A percentile compares a stretch with the other conserved stretches of the same genome.
Conservation (phyloP, 139 green algal genomes). For the Pseudopediastrum boryanum region DNA sequence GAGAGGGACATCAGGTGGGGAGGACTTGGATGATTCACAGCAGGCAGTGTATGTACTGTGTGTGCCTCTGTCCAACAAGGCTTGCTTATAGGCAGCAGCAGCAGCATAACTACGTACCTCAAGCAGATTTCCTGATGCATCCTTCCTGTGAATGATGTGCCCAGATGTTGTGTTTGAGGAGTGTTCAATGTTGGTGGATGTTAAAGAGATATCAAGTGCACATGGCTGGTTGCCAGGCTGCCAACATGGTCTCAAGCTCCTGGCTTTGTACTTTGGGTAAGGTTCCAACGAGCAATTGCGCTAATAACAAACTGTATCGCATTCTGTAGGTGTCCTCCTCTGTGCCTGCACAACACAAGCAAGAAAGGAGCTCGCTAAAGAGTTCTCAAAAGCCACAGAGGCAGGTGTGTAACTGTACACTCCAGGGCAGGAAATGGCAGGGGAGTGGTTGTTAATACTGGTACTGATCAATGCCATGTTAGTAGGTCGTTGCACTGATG, state of each 20-base stretch:
- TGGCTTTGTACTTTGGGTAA: too few relatives aligned
- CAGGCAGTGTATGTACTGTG: too few relatives aligned
- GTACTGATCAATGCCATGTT: too few relatives aligned
- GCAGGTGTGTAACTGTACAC: slow-evolving; percentile 12
- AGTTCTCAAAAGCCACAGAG: slow-evolving; percentile 39
- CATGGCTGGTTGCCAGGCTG: too few relatives aligned
- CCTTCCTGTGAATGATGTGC: not conserved
- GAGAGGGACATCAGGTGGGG: slow-evolving; percentile 47
- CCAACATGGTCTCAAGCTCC: too few relatives aligned
- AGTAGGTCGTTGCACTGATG: too few relatives aligned
- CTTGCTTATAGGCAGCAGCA: too few relatives aligned
- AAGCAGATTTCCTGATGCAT: too few relatives aligned
- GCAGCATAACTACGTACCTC: too few relatives aligned
- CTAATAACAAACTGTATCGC: not conserved
- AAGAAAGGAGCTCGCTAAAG: slow-evolving; percentile 32
- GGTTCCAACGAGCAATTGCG: not conserved
- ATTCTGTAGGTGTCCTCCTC: slow-evolving; percentile 46
- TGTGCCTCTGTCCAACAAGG: too few relatives aligned
- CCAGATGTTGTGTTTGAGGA: not conserved
- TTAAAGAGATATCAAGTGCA: too few relatives aligned
- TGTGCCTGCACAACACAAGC: slow-evolving; percentile 40
- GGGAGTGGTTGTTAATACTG: too few relatives aligned
- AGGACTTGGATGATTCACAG: not conserved
- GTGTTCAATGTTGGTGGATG: not conserved
- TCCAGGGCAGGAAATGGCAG: not conserved